Percentiles rank a stretch among this genome's conserved stretches.
These are phyloP conservation scores for Acanthamoeba sp. DNA, from an alignment of 208 protist species.

Conservation along the genomic window DNA sequence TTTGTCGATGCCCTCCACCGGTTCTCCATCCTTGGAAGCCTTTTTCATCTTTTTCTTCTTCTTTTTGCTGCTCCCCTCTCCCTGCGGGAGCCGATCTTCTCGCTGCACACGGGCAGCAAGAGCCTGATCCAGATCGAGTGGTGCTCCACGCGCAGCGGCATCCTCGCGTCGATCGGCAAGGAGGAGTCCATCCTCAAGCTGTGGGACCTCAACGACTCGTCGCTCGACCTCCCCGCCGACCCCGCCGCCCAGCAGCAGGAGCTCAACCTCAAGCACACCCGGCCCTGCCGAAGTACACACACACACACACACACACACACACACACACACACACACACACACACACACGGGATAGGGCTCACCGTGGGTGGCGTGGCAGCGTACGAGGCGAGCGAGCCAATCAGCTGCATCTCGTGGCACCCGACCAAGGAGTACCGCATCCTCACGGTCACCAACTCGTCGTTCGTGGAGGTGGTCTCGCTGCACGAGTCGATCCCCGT, in stretches of 20 bases:
- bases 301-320: neutral
- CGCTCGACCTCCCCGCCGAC: constrained; percentile 2
- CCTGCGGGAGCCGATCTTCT: constrained; percentile 76
- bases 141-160: constrained; percentile 84
- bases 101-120: constrained; percentile 72
- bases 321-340: neutral
- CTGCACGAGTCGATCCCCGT: constrained; percentile 83
- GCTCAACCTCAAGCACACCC: constrained; percentile 49
- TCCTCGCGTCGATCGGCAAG: constrained; percentile 78
- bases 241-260: neutral
- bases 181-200: constrained; percentile 76
- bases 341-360: neutral
- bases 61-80: neutral
- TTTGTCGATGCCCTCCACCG: neutral
- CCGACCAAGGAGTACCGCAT: constrained; percentile 82
- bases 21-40: neutral
- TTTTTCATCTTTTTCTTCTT: constrained; percentile 18
- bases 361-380: no score
- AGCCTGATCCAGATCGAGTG: constrained; percentile 79
- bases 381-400: constrained; percentile 50
- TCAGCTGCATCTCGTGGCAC: constrained; percentile 80
- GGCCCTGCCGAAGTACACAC: constrained; percentile 63
- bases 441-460: constrained; percentile 77
- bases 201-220: constrained; percentile 80
- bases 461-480: constrained; percentile 75